phyloP scores from a whole-genome alignment of 805 yeast genomes.

The Barnettozyma sp. region DNA sequence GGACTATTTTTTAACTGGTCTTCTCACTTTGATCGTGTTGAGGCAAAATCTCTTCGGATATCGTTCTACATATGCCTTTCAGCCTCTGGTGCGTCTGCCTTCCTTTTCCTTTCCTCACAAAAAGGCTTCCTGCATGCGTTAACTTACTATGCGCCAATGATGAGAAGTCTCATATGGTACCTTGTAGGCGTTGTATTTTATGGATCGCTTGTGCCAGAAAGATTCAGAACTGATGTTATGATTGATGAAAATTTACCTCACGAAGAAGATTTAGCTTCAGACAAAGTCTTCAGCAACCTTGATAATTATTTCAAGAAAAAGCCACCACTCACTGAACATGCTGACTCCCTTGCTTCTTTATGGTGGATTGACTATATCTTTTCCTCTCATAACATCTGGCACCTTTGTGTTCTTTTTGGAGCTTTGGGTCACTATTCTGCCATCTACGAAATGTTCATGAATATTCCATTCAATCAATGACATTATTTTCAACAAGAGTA shows the following conservation, averaged over 20 bases:
- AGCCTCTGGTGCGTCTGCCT: slow-evolving; percentile 63
- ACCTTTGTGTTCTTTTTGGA: slow-evolving; percentile 81
- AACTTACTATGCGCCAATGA: slow-evolving; percentile 56
- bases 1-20: slow-evolving; percentile 87
- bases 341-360: slow-evolving; percentile 41
- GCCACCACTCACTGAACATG: slow-evolving; percentile 31
- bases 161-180: slow-evolving; percentile 69
- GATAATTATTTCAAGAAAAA: slow-evolving; percentile 34
- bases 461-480: slow-evolving; percentile 20
- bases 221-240: slow-evolving; percentile 68
- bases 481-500: neutral
- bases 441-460: slow-evolving; percentile 60
- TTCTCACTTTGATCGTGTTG: slow-evolving; percentile 85
- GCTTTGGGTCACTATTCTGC: slow-evolving; percentile 85
- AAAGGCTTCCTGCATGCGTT: slow-evolving; percentile 51
- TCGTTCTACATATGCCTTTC: slow-evolving; percentile 76
- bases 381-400: slow-evolving; percentile 91
- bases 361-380: slow-evolving; percentile 83
- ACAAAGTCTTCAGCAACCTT: slow-evolving; percentile 26
- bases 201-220: slow-evolving; percentile 83
- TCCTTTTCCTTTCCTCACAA: slow-evolving; percentile 44
- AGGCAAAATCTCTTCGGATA: slow-evolving; percentile 72
- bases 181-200: slow-evolving; percentile 79
- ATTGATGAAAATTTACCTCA: slow-evolving; percentile 41
- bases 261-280: slow-evolving; percentile 26